Evolutionary conservation across 352 stramenopile species (phyloP), one percentile per base, ranked within the genome.

Genomic region (Nothophytophthora sp.): DNA sequence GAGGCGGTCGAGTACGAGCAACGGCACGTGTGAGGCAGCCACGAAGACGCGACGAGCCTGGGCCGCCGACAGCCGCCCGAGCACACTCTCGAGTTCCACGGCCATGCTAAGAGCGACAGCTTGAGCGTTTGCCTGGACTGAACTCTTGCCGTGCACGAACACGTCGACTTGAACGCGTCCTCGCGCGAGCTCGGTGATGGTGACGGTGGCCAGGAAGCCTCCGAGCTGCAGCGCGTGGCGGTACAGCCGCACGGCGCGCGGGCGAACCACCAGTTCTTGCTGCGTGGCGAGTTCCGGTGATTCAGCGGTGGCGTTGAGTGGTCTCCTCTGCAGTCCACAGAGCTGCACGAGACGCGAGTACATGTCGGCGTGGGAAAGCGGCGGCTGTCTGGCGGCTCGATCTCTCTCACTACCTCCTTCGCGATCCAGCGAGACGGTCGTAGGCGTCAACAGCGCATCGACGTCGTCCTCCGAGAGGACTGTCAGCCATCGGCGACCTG

Each of bases 111-210:
- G 46, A 0, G 32, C 16, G 0, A 55, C 42, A 4, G 43, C 16
- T 50, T 70, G 48, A 3, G 25, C 35, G 4, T 12, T 16, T 24
- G 29, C 4, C 10, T 51, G 36, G 9, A 50, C 20, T 9, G 32
- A 46, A 35, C 30, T 55, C 34, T 42, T 61, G 11, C 55, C 50
- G 46, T 90, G 79, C 1, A 89, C 47, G 15, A 79, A 73, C 12
- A 67, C 67, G 23, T 92, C 73, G 4, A 92, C 61, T 45, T 89
- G 73, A 12, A 89, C 54, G 16, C 76, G 73, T 11, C 79, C 70
- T 0, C 79, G 76, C 15, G 72, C 75, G 15, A 89, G 48, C 40
- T 92, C 79, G 6, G 70, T 69, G 2, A 92, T 77, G 8, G 81
- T 89, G 20, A 90, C 16, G 0, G 70, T 90, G 13, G 55, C 64